Percentiles rank a stretch among this genome's conserved stretches.
Conservation (phyloP, 1,284 basidiomycete species). For the Golubevia sp. region DNA sequence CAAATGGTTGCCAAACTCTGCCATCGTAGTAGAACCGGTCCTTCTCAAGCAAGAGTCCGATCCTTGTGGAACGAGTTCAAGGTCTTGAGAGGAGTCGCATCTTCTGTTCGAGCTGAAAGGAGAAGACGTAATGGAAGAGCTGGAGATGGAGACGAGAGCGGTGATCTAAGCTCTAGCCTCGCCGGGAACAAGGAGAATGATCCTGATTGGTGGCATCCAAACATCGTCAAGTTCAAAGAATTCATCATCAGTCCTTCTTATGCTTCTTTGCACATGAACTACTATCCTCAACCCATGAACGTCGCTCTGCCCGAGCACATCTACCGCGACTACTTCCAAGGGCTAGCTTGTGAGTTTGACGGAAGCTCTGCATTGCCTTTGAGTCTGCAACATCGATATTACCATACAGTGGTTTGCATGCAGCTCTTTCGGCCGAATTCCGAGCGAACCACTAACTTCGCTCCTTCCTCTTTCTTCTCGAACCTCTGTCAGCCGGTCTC, state of each 20-base stretch:
- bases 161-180: no score
- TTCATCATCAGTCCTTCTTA: constrained; percentile 31
- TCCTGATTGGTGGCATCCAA: constrained; percentile 35
- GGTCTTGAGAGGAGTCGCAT: constrained; percentile 13
- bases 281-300: constrained; percentile 40
- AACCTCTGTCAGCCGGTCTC: constrained; percentile 24
- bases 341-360: no score
- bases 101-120: no score
- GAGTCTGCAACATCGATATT: no score
- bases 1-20: constrained; percentile 36
- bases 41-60: constrained; percentile 24
- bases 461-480: not conserved
- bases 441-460: no score
- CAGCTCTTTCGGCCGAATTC: no score
- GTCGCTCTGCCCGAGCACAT: constrained; percentile 30
- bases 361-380: no score
- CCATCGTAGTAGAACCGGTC: constrained; percentile 24
- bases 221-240: constrained; percentile 34
- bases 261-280: constrained; percentile 32
- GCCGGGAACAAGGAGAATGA: no score
- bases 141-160: no score
- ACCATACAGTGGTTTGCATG: no score
- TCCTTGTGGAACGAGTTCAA: constrained; percentile 51
- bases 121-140: no score
- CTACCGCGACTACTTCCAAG: constrained; percentile 31